phyloP scores from a whole-genome alignment of 345 rosid species.

The Salix caprea region DNA sequence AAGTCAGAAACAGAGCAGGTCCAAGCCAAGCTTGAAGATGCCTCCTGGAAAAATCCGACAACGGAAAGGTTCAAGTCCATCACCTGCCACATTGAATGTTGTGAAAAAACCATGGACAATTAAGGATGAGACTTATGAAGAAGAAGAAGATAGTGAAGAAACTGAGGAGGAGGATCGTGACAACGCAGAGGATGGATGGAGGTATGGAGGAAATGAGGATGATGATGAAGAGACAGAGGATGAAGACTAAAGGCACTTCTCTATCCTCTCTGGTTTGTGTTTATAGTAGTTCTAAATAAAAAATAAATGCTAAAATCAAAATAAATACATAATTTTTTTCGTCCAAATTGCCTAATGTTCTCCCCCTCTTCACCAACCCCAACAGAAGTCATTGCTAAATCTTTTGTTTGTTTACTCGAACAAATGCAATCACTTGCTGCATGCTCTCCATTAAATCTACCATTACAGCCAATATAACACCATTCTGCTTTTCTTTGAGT shows the following conservation, averaged over 20 bases:
- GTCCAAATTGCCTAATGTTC: not conserved
- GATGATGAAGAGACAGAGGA: slow-evolving; percentile 93
- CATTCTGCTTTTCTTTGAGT: no score
- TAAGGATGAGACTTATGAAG: slow-evolving; percentile 56
- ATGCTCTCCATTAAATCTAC: no score
- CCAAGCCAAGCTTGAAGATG: slow-evolving; percentile 57
- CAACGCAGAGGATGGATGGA: slow-evolving; percentile 79
- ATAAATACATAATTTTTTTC: not conserved
- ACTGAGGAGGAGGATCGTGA: slow-evolving; percentile 80
- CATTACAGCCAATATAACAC: no score
- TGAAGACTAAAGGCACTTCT: slow-evolving; percentile 46
- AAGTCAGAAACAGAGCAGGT: slow-evolving; percentile 55
- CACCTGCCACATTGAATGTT: slow-evolving; percentile 43
- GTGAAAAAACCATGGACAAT: slow-evolving; percentile 58
- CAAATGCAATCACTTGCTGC: not conserved
- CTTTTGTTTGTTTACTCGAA: not conserved
- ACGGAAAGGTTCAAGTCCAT: slow-evolving; percentile 58
- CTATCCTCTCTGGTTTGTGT: not conserved
- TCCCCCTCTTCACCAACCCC: not conserved
- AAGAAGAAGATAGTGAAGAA: slow-evolving; percentile 89
- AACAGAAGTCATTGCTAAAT: not conserved
- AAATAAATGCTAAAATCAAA: not conserved
- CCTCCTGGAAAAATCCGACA: slow-evolving; percentile 54
- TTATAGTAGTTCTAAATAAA: not conserved
- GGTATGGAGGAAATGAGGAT: slow-evolving; percentile 63